A percentile compares a stretch with the other conserved stretches of the same genome.
Evolutionary conservation across 23 red algal genomes (phyloP).

Genomic region (Chondrus crispus): DNA sequence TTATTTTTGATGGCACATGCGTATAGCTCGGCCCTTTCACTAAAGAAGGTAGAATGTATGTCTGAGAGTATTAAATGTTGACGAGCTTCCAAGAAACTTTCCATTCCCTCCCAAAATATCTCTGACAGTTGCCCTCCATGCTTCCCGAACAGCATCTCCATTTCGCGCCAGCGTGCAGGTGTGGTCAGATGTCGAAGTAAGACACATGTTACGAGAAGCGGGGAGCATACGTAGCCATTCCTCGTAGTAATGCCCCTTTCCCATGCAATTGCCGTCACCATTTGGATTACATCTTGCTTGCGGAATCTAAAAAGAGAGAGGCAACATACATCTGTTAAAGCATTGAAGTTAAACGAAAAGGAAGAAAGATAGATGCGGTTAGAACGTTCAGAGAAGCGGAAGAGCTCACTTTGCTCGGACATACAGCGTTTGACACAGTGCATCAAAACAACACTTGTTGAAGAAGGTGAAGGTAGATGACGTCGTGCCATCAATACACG

Average conservation of each 20-base stretch:
- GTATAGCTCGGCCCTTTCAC: background rate
- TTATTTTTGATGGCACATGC: background rate
- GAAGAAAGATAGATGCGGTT: background rate
- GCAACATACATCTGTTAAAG: background rate
- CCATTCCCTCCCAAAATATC: conserved; percentile 7
- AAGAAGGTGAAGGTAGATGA: no score
- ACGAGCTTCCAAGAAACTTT: background rate
- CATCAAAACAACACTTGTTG: no score
- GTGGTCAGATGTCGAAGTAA: background rate
- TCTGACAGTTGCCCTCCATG: background rate
- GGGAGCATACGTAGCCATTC: background rate
- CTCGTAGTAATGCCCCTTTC: background rate
- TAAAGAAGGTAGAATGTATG: background rate
- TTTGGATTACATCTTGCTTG: background rate
- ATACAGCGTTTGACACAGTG: no score
- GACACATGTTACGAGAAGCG: background rate
- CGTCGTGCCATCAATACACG: no score
- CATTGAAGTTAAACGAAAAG: conserved; percentile 3
- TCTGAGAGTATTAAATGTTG: background rate
- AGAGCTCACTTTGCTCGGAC: background rate
- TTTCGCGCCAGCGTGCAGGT: conserved; percentile 15
- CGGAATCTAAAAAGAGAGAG: background rate
- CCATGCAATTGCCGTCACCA: background rate
- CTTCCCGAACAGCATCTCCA: conserved; percentile 6
- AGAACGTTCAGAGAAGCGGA: background rate